Conservation (phyloP, 805 yeast genomes). For the Debaryomyces hansenii region DNA sequence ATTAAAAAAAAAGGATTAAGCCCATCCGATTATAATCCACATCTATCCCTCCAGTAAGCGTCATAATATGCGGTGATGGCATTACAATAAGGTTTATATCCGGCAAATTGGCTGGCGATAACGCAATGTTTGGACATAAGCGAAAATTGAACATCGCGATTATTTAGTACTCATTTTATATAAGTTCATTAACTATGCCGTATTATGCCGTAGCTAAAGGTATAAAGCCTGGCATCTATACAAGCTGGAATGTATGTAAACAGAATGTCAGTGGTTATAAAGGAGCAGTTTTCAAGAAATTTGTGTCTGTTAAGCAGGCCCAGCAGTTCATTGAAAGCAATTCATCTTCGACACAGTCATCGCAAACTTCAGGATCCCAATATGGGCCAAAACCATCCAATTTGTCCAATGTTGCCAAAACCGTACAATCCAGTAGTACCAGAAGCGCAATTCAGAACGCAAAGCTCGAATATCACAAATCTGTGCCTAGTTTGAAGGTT, state of each 20-base stretch:
- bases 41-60: too few species aligned
- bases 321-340: slow-evolving; percentile 11
- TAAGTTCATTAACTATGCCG: slow-evolving; percentile 12
- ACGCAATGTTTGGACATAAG: neutral
- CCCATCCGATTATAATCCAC: too few species aligned
- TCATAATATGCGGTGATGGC: too few species aligned
- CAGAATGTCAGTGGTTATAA: slow-evolving; percentile 53
- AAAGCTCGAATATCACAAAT: neutral
- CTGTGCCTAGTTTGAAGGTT: neutral
- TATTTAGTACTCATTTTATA: neutral
- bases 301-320: slow-evolving; percentile 51
- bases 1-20: too few species aligned
- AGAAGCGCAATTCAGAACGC: neutral
- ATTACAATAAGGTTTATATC: too few species aligned
- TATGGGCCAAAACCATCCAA: neutral
- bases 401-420: too few species aligned
- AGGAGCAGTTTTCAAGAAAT: slow-evolving; percentile 60
- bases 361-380: neutral
- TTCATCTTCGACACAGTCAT: neutral
- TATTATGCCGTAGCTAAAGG: slow-evolving; percentile 44
- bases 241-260: slow-evolving; percentile 58
- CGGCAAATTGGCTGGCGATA: too few species aligned
- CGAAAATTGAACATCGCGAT: neutral
- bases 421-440: neutral
- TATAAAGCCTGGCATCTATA: slow-evolving; percentile 51